Base-by-base conservation (phyloP, 73 alveolate species). In the Effrenium voratum region DNA sequence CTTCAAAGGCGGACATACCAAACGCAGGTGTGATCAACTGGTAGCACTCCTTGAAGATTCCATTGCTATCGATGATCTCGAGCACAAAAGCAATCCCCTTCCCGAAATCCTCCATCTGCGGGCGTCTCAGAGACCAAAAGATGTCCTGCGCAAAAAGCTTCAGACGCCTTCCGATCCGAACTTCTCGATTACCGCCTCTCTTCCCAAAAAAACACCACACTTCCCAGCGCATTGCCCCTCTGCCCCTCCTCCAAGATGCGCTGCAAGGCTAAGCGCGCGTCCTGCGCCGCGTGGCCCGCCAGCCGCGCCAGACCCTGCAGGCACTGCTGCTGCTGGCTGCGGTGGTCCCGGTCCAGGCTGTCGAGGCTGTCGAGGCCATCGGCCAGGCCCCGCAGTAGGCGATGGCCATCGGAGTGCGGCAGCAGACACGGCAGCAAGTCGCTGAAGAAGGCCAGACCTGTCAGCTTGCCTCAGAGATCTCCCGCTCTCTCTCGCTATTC, bases 41-140 rank as follows among this genome's bases (percentile, higher is more conserved):
- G 38, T 87, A 87, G 83, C 95, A 87, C 38, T 8, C 40, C 2
- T 68, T 70, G 34, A 87, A 87, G 32, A 87, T 63, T 45, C 95
- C 95, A 32, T 41, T 83, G 84, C 84, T 87, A 44, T 87, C 95
- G 5, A 68, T 84, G 57, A 87, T 87, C 84, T 87, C 84, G 84
- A 87, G 45, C 5, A 68, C 83, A 60, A 87, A 30, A 10, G 26
- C 83, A 40, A 60, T 68, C 34, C 84, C 40, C 30, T 87, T 73
- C 28, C 59, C n/a, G n/a, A n/a, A n/a, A n/a, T n/a, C 86, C 36
- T 15, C 32, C 44, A 28, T 2, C 32, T n/a, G 2, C 47, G 47
- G 80, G 75, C 16, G 34, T 24, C 75, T 38, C 16, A 60, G 16
- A 24, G 15, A n/a, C n/a, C n/a, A n/a, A n/a, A n/a, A n/a, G n/a